Conservation (phyloP, 1,284 basidiomycete genomes). For the Leccinum fallax region DNA sequence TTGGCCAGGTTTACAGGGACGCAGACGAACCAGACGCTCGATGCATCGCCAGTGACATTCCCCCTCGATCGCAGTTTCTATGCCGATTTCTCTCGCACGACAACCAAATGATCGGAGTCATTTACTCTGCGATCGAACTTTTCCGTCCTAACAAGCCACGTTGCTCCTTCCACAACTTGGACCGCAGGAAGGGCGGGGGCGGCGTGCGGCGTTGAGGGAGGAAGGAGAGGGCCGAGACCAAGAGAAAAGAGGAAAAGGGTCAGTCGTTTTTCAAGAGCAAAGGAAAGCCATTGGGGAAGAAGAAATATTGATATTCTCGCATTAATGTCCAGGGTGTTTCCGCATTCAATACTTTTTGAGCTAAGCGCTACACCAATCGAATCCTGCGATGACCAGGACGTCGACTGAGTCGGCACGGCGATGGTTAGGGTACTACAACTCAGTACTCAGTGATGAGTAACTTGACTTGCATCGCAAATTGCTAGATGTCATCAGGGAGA, state of each 20-base stretch:
- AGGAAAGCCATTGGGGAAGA: conserved; percentile 17
- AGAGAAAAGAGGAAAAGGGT: not conserved
- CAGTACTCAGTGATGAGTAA: too few species aligned
- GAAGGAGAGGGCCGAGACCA: not conserved
- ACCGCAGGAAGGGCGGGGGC: too few species aligned
- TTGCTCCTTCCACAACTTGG: too few species aligned
- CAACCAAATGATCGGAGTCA: conserved; percentile 72
- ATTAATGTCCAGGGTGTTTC: not conserved
- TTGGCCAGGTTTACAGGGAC: conserved; percentile 80
- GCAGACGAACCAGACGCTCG: conserved; percentile 80
- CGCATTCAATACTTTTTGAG: not conserved
- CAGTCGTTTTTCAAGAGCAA: conserved; percentile 53
- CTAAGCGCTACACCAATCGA: not conserved
- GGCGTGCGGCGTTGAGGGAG: not conserved
- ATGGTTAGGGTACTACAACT: too few species aligned
- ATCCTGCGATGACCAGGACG: too few species aligned
- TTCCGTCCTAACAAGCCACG: conserved; percentile 48
- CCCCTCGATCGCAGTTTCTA: conserved; percentile 69
- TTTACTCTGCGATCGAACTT: conserved; percentile 73
- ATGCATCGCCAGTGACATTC: conserved; percentile 66
- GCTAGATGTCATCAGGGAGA: too few species aligned
- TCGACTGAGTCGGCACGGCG: too few species aligned
- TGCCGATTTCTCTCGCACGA: conserved; percentile 81
- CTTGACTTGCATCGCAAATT: too few species aligned
- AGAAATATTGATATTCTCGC: not conserved